phyloP scores from a whole-genome alignment of 2,329 filamentous ascomycete species.

The Phaeosphaeriaceae sp. region DNA sequence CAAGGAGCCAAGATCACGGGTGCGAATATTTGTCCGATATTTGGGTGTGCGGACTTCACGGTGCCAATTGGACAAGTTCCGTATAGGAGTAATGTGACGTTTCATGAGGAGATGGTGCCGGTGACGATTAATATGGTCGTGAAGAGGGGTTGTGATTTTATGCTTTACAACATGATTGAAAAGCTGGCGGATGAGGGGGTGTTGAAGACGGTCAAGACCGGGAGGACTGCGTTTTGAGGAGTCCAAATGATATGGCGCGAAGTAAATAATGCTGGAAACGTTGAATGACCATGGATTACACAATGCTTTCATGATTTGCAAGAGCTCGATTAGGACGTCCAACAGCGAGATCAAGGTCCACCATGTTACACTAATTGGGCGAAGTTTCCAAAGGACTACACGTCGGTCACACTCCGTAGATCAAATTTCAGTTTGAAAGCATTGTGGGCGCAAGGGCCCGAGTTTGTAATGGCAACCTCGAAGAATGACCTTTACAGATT shows the following conservation, averaged over 20 bases:
- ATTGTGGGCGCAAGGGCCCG: too few species aligned
- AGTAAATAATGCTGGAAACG: not conserved
- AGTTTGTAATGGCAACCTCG: too few species aligned
- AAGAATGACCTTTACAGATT: too few species aligned
- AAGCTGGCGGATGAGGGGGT: constrained; percentile 51
- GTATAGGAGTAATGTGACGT: constrained; percentile 51
- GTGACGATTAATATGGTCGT: constrained; percentile 55
- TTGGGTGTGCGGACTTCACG: constrained; percentile 52
- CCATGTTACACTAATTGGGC: too few species aligned
- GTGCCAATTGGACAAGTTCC: constrained; percentile 55
- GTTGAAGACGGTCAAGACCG: constrained; percentile 49
- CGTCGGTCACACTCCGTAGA: too few species aligned
- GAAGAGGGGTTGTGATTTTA: constrained; percentile 54
- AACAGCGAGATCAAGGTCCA: too few species aligned
- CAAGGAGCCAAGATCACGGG: constrained; percentile 39
- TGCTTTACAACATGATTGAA: constrained; percentile 53
- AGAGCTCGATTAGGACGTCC: too few species aligned
- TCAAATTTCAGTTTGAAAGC: too few species aligned
- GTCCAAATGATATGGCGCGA: not conserved
- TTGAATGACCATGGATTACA: too few species aligned
- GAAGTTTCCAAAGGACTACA: too few species aligned
- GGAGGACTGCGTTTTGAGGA: constrained; percentile 46
- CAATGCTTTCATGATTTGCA: too few species aligned
- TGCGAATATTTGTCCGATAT: constrained; percentile 47
- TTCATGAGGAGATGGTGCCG: constrained; percentile 51